phyloP scores from a whole-genome alignment of 257 asterid species.

The Rhazya stricta region DNA sequence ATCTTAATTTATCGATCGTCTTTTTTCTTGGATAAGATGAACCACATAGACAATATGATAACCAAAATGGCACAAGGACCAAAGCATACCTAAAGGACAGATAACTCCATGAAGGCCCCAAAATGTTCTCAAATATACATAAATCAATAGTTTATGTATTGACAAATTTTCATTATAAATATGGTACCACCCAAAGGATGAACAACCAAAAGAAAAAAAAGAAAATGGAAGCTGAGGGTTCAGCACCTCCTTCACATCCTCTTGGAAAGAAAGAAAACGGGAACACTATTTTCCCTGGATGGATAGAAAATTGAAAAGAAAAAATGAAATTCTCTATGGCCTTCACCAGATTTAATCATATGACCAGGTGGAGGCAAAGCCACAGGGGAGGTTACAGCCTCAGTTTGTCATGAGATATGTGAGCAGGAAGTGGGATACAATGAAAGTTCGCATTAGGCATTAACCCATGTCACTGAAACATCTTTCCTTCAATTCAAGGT shows the following conservation, averaged over 20 bases:
- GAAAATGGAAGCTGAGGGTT: background rate
- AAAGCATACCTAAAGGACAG: background rate
- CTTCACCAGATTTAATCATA: background rate
- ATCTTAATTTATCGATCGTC: background rate
- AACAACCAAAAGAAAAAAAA: background rate
- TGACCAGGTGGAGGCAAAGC: background rate
- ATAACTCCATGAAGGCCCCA: background rate
- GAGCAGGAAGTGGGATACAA: background rate
- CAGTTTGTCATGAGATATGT: background rate
- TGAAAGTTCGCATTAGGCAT: background rate
- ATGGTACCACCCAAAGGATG: background rate
- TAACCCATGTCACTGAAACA: background rate
- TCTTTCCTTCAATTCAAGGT: background rate
- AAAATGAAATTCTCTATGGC: background rate
- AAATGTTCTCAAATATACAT: background rate
- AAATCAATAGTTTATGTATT: background rate
- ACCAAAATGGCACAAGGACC: conserved; percentile 1
- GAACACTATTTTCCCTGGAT: background rate
- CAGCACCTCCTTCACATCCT: background rate
- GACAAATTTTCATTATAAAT: background rate
- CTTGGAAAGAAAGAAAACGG: background rate
- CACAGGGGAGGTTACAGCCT: background rate
- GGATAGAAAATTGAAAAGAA: too few relatives aligned
- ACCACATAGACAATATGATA: background rate
- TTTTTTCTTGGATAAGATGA: background rate